Percentiles rank a stretch among this genome's conserved stretches.
These are phyloP conservation scores for Paratinospora sagittata DNA, from an alignment of 164 flowering plant genomes.

Conservation along the genomic window DNA sequence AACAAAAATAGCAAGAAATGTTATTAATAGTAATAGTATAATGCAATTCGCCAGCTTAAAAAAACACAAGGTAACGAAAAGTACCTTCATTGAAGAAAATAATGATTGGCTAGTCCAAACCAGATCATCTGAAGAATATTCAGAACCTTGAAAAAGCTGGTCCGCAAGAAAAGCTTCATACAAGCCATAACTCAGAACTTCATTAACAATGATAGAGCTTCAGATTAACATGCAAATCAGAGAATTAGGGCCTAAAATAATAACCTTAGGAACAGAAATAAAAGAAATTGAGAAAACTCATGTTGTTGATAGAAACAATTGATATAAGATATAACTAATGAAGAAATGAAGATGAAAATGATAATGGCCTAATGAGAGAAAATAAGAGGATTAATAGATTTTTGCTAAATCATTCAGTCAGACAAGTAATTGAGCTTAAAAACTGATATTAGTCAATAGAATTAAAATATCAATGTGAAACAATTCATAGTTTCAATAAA, in stretches of 20 bases:
- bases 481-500: too few species aligned
- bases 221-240: neutral
- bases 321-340: neutral
- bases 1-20: too few species aligned
- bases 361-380: neutral
- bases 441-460: neutral
- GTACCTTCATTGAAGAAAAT: constrained; percentile 64
- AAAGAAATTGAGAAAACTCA: neutral
- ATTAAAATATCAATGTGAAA: too few species aligned
- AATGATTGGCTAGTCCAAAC: constrained; percentile 50
- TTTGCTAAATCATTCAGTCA: neutral
- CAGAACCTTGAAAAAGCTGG: constrained; percentile 74
- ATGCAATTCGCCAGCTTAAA: neutral
- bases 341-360: neutral
- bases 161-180: constrained; percentile 77
- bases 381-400: neutral
- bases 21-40: neutral
- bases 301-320: too few species aligned
- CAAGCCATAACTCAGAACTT: constrained; percentile 40
- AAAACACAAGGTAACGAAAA: constrained; percentile 3
- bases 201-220: constrained; percentile 35
- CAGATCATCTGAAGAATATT: constrained; percentile 64
- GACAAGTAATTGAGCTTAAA: neutral
- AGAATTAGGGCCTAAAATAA: neutral
- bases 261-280: too few species aligned